These are phyloP conservation scores for Fusarium succisae DNA, from an alignment of 2,329 filamentous ascomycete genomes.

Conservation along the genomic window DNA sequence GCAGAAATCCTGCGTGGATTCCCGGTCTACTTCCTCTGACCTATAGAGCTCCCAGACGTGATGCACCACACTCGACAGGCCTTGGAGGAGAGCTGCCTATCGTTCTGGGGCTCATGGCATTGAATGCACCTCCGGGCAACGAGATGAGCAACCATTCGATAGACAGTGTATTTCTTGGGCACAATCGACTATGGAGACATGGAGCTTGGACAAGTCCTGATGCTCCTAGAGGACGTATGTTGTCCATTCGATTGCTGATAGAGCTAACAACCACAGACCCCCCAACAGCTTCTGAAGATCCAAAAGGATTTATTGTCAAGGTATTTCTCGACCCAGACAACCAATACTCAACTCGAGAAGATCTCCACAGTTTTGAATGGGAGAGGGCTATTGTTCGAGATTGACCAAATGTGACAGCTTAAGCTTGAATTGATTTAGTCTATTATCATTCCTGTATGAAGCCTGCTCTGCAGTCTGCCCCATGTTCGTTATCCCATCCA, in stretches of 20 bases:
- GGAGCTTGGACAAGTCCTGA: slow-evolving; percentile 37
- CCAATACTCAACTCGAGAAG: slow-evolving; percentile 37
- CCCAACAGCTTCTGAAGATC: slow-evolving; percentile 34
- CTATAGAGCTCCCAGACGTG: slow-evolving; percentile 37
- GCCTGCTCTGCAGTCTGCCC: slow-evolving; percentile 31
- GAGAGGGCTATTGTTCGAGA: slow-evolving; percentile 38
- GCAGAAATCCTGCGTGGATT: slow-evolving; percentile 50
- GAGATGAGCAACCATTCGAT: slow-evolving; percentile 1
- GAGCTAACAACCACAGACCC: slow-evolving; percentile 37
- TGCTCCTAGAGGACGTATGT: slow-evolving; percentile 43
- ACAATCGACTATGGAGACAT: slow-evolving; percentile 39
- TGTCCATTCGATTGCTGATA: not conserved
- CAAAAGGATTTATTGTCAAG: slow-evolving; percentile 48
- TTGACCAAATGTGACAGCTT: not conserved
- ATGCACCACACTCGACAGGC: slow-evolving; percentile 40
- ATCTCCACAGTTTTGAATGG: slow-evolving; percentile 43
- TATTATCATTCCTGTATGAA: slow-evolving; percentile 42
- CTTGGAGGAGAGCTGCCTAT: slow-evolving; percentile 52
- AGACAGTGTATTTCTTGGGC: slow-evolving; percentile 40
- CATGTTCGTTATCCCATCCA: slow-evolving; percentile 20
- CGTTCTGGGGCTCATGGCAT: slow-evolving; percentile 53
- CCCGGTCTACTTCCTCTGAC: slow-evolving; percentile 48
- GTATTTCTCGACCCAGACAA: slow-evolving; percentile 48
- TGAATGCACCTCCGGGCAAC: slow-evolving; percentile 31
- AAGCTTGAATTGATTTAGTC: slow-evolving; percentile 32